These are phyloP conservation scores for Curvularia sp. DNA, from an alignment of 2,329 filamentous ascomycete genomes.

Conservation along the genomic window DNA sequence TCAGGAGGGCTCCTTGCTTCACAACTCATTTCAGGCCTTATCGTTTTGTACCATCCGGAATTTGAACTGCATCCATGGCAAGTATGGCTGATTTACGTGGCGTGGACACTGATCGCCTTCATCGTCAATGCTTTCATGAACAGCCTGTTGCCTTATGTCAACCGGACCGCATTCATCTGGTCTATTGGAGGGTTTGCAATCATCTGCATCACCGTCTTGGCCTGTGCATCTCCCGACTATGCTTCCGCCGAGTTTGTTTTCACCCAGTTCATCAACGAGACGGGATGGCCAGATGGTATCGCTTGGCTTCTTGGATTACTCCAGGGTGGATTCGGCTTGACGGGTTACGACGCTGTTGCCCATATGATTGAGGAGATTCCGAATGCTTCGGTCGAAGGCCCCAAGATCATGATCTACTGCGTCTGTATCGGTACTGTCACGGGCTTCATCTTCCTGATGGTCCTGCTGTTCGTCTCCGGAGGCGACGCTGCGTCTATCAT, in stretches of 20 bases:
- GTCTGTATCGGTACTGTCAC: slow-evolving; percentile 68
- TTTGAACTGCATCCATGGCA: slow-evolving; percentile 70
- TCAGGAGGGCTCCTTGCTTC: slow-evolving; percentile 72
- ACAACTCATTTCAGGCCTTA: slow-evolving; percentile 70
- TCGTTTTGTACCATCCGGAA: slow-evolving; percentile 65
- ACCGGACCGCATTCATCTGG: slow-evolving; percentile 74
- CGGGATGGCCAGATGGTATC: slow-evolving; percentile 73
- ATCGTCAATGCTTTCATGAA: slow-evolving; percentile 71
- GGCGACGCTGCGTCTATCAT: slow-evolving; percentile 64
- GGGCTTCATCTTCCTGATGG: slow-evolving; percentile 67
- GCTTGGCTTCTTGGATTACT: slow-evolving; percentile 60
- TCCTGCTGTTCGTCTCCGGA: slow-evolving; percentile 69
- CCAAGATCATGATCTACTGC: slow-evolving; percentile 71
- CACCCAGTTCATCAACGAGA: slow-evolving; percentile 70
- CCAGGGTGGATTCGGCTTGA: slow-evolving; percentile 62
- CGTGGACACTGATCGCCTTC: slow-evolving; percentile 66
- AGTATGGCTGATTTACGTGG: slow-evolving; percentile 75
- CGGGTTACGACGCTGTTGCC: slow-evolving; percentile 61
- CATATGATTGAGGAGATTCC: slow-evolving; percentile 69
- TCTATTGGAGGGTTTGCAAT: slow-evolving; percentile 71
- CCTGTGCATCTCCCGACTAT: slow-evolving; percentile 70
- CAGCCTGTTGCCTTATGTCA: slow-evolving; percentile 67
- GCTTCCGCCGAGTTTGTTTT: slow-evolving; percentile 71
- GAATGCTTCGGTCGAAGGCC: slow-evolving; percentile 64
- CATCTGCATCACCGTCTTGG: slow-evolving; percentile 72